phyloP scores from a whole-genome alignment of 2,329 filamentous ascomycete species.

The Colletotrichum sp. region DNA sequence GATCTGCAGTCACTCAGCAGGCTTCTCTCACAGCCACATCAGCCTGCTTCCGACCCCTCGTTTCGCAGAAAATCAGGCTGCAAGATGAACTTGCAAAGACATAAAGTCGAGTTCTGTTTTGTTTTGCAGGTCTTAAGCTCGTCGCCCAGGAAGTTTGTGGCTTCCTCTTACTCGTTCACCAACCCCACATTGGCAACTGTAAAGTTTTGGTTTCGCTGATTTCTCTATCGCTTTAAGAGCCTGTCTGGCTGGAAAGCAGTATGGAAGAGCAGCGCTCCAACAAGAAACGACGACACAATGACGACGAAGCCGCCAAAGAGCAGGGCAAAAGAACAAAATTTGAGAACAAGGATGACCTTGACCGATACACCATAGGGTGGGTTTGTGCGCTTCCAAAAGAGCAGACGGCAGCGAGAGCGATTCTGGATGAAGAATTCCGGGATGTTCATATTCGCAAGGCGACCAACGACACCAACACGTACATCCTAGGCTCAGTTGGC shows the following conservation, averaged over 20 bases:
- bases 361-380: conserved; percentile 29
- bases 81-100: neutral
- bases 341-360: accelerated
- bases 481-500: conserved; percentile 27
- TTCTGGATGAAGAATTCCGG: conserved; percentile 28
- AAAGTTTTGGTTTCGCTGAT: too few relatives aligned
- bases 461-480: conserved; percentile 26
- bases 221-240: neutral
- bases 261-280: accelerated
- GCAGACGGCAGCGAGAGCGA: conserved; percentile 26
- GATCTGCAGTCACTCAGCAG: neutral
- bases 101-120: neutral
- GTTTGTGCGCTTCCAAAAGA: conserved; percentile 28
- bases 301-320: neutral
- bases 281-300: neutral
- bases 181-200: too few relatives aligned
- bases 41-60: neutral
- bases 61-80: neutral
- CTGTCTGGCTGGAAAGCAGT: accelerated
- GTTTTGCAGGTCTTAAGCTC: too few relatives aligned
- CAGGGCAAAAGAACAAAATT: neutral
- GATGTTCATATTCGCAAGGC: neutral
- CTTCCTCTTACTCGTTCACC: too few relatives aligned
- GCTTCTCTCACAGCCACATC: neutral
- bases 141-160: too few relatives aligned